phyloP scores from a whole-genome alignment of 202 grass and related monocot genomes.

The Panicum hallii region DNA sequence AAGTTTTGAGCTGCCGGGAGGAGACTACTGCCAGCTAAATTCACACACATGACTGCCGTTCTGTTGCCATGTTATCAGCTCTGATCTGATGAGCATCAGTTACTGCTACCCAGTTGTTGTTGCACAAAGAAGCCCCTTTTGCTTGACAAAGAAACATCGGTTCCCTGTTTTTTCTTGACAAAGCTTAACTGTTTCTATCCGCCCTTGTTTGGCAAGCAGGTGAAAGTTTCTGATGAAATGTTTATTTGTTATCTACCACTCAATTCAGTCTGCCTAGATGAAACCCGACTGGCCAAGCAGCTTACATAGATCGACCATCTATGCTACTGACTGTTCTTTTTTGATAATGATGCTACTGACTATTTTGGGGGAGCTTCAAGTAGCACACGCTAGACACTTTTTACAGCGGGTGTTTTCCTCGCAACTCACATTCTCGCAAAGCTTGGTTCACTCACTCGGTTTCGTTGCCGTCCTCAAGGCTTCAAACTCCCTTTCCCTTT shows the following conservation, averaged over 20 bases:
- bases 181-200: background rate
- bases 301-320: background rate
- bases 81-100: background rate
- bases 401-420: background rate
- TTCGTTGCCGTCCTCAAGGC: background rate
- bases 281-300: background rate
- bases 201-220: background rate
- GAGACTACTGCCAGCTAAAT: background rate
- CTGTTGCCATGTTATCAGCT: background rate
- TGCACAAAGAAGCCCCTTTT: background rate
- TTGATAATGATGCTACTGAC: too few species aligned
- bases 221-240: background rate
- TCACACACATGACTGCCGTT: background rate
- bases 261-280: background rate
- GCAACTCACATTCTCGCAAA: background rate
- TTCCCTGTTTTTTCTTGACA: background rate
- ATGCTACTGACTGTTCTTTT: background rate
- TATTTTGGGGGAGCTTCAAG: background rate
- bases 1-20: background rate
- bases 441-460: background rate
- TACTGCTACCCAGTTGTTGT: background rate
- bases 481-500: constrained; percentile 24
- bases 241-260: background rate
- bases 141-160: background rate
- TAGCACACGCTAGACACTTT: background rate